phyloP scores from a whole-genome alignment of 257 asterid species.

The Datura wrightii region DNA sequence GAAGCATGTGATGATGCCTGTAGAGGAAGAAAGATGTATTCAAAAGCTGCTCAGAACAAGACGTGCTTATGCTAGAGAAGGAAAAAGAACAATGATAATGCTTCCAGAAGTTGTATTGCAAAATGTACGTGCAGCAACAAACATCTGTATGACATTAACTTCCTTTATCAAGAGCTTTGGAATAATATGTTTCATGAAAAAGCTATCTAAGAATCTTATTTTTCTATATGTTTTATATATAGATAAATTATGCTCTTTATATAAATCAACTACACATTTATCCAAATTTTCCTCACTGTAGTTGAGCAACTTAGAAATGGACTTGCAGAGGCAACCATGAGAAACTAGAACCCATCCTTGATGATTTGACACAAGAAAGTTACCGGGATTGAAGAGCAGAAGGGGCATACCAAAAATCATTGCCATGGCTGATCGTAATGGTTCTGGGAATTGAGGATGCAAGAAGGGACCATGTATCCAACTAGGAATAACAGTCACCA shows the following conservation, averaged over 20 bases:
- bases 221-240: not conserved
- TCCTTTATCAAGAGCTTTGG: not conserved
- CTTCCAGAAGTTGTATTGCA: not conserved
- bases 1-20: not conserved
- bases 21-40: not conserved
- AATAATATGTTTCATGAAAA: not conserved
- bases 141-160: not conserved
- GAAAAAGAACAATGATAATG: not conserved
- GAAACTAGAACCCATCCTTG: not conserved
- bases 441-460: slow-evolving; percentile 51
- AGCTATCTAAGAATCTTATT: not conserved
- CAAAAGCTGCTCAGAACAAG: not conserved
- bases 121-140: not conserved
- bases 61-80: not conserved
- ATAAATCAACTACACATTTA: too few relatives aligned
- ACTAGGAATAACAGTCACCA: slow-evolving; percentile 57
- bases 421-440: slow-evolving; percentile 27
- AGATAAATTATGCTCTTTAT: too few relatives aligned
- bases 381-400: not conserved
- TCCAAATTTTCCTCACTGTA: too few relatives aligned
- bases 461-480: slow-evolving; percentile 68
- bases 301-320: too few relatives aligned
- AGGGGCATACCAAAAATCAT: slow-evolving; percentile 13
- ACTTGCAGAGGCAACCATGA: not conserved
- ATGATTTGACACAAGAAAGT: not conserved